Conservation (phyloP, 1,284 basidiomycete species). For the Moesziomyces globuligerus region DNA sequence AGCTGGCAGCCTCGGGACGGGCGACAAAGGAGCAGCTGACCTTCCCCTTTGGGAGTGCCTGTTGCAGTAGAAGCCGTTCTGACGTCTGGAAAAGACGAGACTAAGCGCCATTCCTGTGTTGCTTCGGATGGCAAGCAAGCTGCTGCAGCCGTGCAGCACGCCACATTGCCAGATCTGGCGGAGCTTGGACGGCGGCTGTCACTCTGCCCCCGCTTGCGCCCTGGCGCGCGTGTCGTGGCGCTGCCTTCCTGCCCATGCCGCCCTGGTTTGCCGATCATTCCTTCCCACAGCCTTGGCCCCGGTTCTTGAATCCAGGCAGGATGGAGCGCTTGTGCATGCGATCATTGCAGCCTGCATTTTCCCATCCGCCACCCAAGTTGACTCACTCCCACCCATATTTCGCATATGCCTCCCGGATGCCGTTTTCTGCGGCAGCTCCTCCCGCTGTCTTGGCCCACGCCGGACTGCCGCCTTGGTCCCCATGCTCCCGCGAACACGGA, state of each 20-base stretch:
- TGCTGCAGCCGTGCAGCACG: constrained; percentile 13
- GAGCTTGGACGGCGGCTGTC: too few relatives aligned
- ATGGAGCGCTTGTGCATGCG: constrained; percentile 6
- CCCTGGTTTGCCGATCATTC: constrained; percentile 7
- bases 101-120: constrained; percentile 1
- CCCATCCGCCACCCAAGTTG: constrained; percentile 17
- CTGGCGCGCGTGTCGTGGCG: too few relatives aligned
- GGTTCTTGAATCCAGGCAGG: constrained; percentile 10
- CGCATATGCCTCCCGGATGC: background rate
- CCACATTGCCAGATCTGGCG: too few relatives aligned
- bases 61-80: background rate
- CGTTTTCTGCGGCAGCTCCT: background rate
- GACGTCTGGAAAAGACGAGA: background rate
- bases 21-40: background rate
- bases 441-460: constrained; percentile 10
- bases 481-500: constrained; percentile 1
- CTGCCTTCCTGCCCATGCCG: background rate
- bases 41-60: constrained; percentile 13
- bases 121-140: background rate
- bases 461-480: background rate
- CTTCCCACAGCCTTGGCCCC: constrained; percentile 22
- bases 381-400: constrained; percentile 1
- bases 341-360: constrained; percentile 6
- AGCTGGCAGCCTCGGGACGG: too few relatives aligned
- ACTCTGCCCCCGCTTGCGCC: too few relatives aligned